Base-by-base conservation (phyloP, 2,329 filamentous ascomycete species). In the Trichophaea hybrida region DNA sequence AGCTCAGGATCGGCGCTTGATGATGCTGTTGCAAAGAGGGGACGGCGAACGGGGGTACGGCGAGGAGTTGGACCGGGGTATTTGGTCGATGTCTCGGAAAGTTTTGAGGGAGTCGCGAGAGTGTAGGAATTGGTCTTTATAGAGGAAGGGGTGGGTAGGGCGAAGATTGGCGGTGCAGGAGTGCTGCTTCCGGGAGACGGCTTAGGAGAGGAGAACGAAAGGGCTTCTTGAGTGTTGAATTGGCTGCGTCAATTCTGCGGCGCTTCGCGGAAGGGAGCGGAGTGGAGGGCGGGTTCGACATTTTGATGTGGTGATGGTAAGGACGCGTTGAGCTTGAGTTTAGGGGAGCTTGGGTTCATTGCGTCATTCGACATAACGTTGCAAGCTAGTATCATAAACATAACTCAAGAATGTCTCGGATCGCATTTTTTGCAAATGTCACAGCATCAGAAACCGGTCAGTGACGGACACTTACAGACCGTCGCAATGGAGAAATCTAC, bases 171-270 rank as follows among this genome's bases (percentile, higher is more conserved):
- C 15, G 24, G 50, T 37, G 50, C 8, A 43, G 8, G 55, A 10
- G 15, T 43, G 15, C 2, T 46, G 31, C 33, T 15, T 40, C 43
- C 43, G 24, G 40, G 33, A 6, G 40, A 32, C 58, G 50, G 24
- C 32, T 59, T 8, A 59, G 32, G 6, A 59, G 33, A 8, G 58
- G 58, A 7, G 58, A 59, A 35, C 58, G 58, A 35, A 59, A 59
- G 8, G 58, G 58, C 32, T 55, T 59, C 15, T 55, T 43, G 8
- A 46, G 53, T 40, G 53, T 55, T 43, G 53, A 55, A 24, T 15
- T 44, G 6, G 53, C 37, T 5, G 15, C 53, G 53, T 10, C 50
- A 33, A n/a, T 53, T 53, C 13, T 35, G 32, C 32, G 32, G 32
- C 24, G 32, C 31, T 53, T n/a, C 32, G 32, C 12, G 24, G 13